Base-by-base conservation (phyloP, 768 basidiomycete genomes). In the Agaricus subrufescens region DNA sequence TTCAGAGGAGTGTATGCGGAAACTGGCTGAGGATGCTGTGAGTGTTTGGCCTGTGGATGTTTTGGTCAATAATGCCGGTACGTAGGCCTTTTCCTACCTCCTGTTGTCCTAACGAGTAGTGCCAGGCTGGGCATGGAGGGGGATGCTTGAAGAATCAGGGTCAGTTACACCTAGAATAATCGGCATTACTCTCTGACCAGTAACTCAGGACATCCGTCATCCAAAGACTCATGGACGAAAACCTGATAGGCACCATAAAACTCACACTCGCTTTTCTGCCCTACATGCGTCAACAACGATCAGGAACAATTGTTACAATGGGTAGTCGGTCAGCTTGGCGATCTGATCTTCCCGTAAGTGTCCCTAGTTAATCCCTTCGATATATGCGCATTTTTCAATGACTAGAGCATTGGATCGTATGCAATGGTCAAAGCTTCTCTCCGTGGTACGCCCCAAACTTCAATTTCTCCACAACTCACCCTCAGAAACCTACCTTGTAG, bases 21-120 rank as follows among this genome's bases (percentile, higher is more conserved):
- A 55, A 2, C 75, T 72, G 48, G 69, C 80, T 19, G 68, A 75
- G 29, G 64, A 72, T 19, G 83, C 81, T 2, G 69, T 71, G 23
- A 61, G 56, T 2, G 68, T 70, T 26, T 85, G 82, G 78, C 81
- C 70, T 10, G 75, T 86, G 56, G 83, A 86, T 59, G 78, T 86
- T 1, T 61, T 86, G 30, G 82, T 87, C 30, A 86, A 87, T 56
- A 87, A 87, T 59, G 86, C 85, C 23, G 85, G 82, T 61, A 30
- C 19, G 19, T 19, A n/a, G 34, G 3, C 2, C n/a, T 9, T 4
- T 46, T 25, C 19, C 6, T 46, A 6, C 8, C 25, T 25, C 15
- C 1, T 1, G 6, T 46, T 25, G 9, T 29, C 6, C 23, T 23
- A 4, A 25, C 1, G 1, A 3, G 25, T 11, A 19, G 7, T n/a